Base-by-base conservation (phyloP, 1,139 yeast species). In the Pneumocystis jirovecii region DNA sequence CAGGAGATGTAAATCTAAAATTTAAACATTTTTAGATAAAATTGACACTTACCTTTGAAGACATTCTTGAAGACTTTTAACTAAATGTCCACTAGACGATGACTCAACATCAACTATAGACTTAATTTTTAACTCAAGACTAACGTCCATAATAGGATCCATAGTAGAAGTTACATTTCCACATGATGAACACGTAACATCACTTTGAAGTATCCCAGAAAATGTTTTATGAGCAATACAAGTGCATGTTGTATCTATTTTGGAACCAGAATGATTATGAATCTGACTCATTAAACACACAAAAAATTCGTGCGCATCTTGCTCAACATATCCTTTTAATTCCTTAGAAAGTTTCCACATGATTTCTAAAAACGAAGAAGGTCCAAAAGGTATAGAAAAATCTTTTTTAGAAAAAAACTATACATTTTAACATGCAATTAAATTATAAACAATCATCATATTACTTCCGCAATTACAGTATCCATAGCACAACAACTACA, bases 271-370 rank as follows among this genome's bases (percentile, higher is more conserved):
- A 50, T 50, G 57, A 50, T 50, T 50, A 75, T 93, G 98, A 66
- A 93, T 77, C 74, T 89, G 96, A 74, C 91, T 88, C 62, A 91
- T 79, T 40, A 91, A 73, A 74, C 91, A 90, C 73, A 93, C 97
- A 86, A 96, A 85, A 75, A 91, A 93, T 74, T 93, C 98, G 75
- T 93, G 98, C 0, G 98, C 97, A 74, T 93, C 98, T 75, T 93
- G 98, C 75, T 93, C 97, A 63, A 93, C 87, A 70, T 90, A 90
- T 0, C 98, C 98, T 0, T 97, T 96, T 67, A 93, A 81, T 35
- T 90, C 83, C 70, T 86, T 82, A 71, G 89, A 87, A 66, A 86
- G 85, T 71, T 83, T 84, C 96, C 96, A 89, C 0, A 96, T 86
- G 15, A 96, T 87, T 60, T 83, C 81, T 65, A 91, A 78, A 62